Percentiles rank a stretch among this genome's conserved stretches.
Evolutionary conservation across 495 filamentous ascomycete species (phyloP).

Genomic region (Tuber microsphaerosporum): DNA sequence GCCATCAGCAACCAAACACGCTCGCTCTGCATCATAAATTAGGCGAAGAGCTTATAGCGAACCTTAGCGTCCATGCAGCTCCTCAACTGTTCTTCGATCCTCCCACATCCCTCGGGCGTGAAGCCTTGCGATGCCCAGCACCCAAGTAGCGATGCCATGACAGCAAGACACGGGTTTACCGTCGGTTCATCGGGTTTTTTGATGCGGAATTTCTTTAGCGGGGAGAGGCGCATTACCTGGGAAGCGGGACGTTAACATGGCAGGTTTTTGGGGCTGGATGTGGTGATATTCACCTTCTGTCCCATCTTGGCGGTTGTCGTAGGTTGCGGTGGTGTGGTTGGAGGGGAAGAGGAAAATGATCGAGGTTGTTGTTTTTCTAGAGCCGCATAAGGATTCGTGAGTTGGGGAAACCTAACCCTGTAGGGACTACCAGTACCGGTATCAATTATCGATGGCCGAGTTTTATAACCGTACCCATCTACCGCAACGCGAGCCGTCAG

Average conservation of each 20-base stretch:
- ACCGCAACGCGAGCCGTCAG: neutral
- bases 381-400: conserved; percentile 6
- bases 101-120: conserved; percentile 63
- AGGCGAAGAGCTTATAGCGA: conserved; percentile 24
- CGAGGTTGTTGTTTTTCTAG: neutral
- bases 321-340: neutral
- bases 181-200: conserved; percentile 69
- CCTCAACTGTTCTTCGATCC: conserved; percentile 70
- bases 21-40: neutral
- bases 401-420: neutral
- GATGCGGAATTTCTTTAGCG: conserved; percentile 74
- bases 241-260: neutral
- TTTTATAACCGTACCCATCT: neutral
- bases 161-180: conserved; percentile 67
- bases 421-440: neutral
- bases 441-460: neutral
- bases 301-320: conserved; percentile 20
- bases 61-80: conserved; percentile 90
- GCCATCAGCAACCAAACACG: neutral
- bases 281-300: conserved; percentile 19
- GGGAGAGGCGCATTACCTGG: conserved; percentile 66
- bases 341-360: neutral
- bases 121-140: conserved; percentile 92
- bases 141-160: conserved; percentile 83
- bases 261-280: neutral